phyloP scores from a whole-genome alignment of 2,329 filamentous ascomycete species.

The Cytospora chrysosperma region DNA sequence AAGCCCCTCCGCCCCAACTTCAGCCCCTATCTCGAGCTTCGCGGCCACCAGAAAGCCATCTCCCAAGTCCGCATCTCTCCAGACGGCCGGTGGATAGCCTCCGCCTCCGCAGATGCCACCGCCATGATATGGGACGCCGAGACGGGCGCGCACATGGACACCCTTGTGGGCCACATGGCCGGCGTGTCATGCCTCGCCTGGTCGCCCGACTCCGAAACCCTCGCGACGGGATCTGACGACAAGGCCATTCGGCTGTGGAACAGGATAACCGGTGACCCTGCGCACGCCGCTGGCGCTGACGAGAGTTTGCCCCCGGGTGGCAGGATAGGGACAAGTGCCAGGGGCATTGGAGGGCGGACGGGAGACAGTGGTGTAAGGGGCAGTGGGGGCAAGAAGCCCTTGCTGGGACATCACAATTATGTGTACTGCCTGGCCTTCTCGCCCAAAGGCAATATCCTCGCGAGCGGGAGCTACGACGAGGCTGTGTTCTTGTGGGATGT shows the following conservation, averaged over 20 bases:
- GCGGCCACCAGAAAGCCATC: constrained; percentile 75
- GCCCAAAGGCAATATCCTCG: constrained; percentile 97
- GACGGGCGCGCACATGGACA: constrained; percentile 79
- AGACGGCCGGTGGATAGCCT: constrained; percentile 85
- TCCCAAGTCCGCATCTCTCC: constrained; percentile 89
- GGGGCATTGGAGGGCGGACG: constrained; percentile 19
- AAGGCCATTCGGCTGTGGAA: constrained; percentile 96
- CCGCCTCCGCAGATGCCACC: constrained; percentile 83
- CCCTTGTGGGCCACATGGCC: constrained; percentile 88
- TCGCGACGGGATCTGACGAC: constrained; percentile 93
- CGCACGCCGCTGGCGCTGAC: constrained; percentile 32
- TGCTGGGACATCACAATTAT: constrained; percentile 93
- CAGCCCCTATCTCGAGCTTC: constrained; percentile 66
- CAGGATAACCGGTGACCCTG: constrained; percentile 53
- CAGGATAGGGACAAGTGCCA: constrained; percentile 22
- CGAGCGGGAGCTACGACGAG: constrained; percentile 94
- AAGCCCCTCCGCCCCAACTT: constrained; percentile 65
- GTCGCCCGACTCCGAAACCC: constrained; percentile 82
- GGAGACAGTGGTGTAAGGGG: constrained; percentile 20
- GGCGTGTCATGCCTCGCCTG: constrained; percentile 93
- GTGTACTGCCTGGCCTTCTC: constrained; percentile 92
- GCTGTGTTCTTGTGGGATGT: constrained; percentile 98
- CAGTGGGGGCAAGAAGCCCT: constrained; percentile 46
- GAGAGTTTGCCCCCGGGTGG: constrained; percentile 22
- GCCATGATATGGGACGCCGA: constrained; percentile 86